Evolutionary conservation across 441 rosid genomes (phyloP), one percentile per base, ranked within the genome.

Genomic region (Adansonia gregorii): DNA sequence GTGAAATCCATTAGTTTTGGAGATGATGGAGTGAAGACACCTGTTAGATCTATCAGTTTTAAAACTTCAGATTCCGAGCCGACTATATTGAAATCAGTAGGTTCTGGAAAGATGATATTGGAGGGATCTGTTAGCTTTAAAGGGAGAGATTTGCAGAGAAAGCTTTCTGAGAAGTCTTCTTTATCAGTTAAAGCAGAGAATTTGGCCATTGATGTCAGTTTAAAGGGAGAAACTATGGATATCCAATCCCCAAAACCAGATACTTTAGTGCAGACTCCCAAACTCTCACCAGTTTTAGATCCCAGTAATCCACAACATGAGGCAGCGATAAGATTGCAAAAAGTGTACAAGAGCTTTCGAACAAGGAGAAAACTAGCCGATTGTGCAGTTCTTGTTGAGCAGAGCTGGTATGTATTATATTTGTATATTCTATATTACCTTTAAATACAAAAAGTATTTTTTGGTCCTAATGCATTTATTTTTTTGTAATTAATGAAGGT

Each of bases 291-390:
- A 1, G 48, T 85, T 83, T 83, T 85, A 0, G 86, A 89, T 81
- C 92, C 88, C 4, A 27, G 39, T 31, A 88, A 78, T 54, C 93
- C 90, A 0, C 87, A 87, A 79, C 90, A 87, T 63, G 82, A 88
- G 81, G 98, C 97, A 46, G 97, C 99, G 7, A 77, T 89, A 22
- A 88, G 87, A 78, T 80, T 95, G 78, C 98, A 91, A 89, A 95
- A 93, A 45, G 99, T 95, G 58, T 95, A 92, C 63, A 94, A 92
- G 73, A 95, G 99, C 78, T 94, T 95, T 80, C 85, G 98, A 55
- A 95, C 99, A 0, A 88, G 98, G 66, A 84, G 99, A 85, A 92
- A 89, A 92, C 91, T 95, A 2, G 99, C 98, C 0, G 97, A 95
- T 85, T 91, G 98, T 61, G 98, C 97, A 0, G 97, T 95, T 76